These are phyloP conservation scores for Cryptomeria japonica DNA, from an alignment of 75 land plant genomes.

Conservation along the genomic window DNA sequence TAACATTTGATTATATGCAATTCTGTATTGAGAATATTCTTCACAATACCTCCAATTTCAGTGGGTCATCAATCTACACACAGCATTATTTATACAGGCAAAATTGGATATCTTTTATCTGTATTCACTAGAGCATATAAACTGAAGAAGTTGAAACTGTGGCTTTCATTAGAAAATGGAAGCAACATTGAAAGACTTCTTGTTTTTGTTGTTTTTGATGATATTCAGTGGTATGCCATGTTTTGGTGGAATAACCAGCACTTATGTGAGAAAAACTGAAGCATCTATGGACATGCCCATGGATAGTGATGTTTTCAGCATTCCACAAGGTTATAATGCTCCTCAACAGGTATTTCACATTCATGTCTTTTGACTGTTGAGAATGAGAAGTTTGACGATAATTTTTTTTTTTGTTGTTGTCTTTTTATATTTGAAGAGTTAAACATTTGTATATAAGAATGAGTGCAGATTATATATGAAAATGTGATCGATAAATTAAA, in stretches of 20 bases:
- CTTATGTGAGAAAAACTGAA: constrained; percentile 48
- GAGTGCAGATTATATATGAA: too few relatives aligned
- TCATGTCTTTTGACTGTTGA: neutral
- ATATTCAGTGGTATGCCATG: constrained; percentile 18
- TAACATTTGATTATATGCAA: too few relatives aligned
- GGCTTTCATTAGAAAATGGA: neutral
- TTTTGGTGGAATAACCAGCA: constrained; percentile 66
- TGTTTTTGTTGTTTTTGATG: constrained; percentile 16
- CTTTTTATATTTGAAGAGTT: too few relatives aligned
- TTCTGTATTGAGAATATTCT: neutral
- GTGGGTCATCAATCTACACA: neutral
- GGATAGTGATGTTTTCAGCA: constrained; percentile 54
- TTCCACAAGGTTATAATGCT: constrained; percentile 74
- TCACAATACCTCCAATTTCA: neutral
- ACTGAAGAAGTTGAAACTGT: neutral
- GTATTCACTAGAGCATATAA: neutral
- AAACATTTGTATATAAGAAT: too few relatives aligned
- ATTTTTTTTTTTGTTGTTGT: too few relatives aligned
- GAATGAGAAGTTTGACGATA: too few relatives aligned
- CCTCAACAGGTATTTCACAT: constrained; percentile 63
- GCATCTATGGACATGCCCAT: constrained; percentile 65
- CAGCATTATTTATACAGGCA: neutral
- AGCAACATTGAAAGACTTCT: neutral
- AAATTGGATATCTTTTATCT: neutral
- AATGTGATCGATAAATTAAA: too few relatives aligned